Evolutionary conservation across 768 basidiomycete species (phyloP), one percentile per base, ranked within the genome.

Genomic region (Podaxis pistillaris): DNA sequence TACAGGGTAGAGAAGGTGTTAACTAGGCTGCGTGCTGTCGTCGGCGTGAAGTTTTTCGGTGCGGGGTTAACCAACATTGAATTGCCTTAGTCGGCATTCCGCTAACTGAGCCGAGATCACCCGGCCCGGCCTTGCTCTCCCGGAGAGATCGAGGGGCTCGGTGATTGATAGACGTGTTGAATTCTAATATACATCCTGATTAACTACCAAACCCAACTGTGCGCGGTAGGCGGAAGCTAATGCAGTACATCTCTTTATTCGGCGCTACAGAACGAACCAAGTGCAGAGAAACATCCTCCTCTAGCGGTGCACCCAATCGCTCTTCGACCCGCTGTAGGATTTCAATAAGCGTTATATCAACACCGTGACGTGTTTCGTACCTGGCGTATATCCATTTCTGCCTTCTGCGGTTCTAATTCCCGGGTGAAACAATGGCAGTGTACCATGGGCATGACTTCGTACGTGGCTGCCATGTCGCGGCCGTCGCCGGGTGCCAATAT

Each of bases 381-480:
- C 84, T 87, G 74, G 63, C 80, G 82, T 70, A 98, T 94, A 73
- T 99, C 96, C 57, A 66, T 73, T 71, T 88, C 82, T 3, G 94
- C 94, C 56, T 76, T 79, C 19, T 82, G 82, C 40, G 72, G 75
- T 44, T 93, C 93, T 22, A 87, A 67, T 73, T 95, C 93, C 58
- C 93, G 86, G 30, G 95, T 94, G 75, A 99, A 99, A 76, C 96
- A 98, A 73, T 99, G 89, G 66, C 93, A 96, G 71, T 99, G 97
- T 15, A 99, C 81, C 82, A 93, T 86, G 1, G 97, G 96, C 88
- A 96, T 87, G 65, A 81, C 75, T 4, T 78, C 76, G 72, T 84
- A 83, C 56, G 85, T 78, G 67, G 78, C 77, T 67, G 77, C 74
- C 60, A 81, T 46, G 70, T 79, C 70, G 67, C 75, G 70, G 50